Evolutionary conservation across 2,329 filamentous ascomycete genomes (phyloP).

Genomic region (Ascochyta viciae-villosae): DNA sequence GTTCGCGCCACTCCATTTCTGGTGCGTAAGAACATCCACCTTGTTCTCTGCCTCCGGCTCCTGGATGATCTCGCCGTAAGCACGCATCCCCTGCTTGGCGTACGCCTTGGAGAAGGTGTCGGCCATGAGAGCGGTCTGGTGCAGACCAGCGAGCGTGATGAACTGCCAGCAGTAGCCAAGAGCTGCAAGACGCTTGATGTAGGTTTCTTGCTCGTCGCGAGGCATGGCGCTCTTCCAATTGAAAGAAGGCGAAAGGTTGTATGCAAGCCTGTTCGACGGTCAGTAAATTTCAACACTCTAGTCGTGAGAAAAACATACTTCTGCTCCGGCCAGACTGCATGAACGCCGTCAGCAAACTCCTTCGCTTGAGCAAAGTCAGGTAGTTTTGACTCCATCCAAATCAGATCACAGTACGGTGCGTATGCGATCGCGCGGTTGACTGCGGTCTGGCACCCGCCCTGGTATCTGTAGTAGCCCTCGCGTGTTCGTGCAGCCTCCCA

Average conservation of each 20-base stretch:
- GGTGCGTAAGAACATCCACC: slow-evolving; percentile 96
- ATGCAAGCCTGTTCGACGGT: slow-evolving; percentile 72
- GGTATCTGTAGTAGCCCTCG: slow-evolving; percentile 93
- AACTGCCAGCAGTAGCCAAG: slow-evolving; percentile 99
- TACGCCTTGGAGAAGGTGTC: slow-evolving; percentile 88
- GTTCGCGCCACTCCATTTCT: slow-evolving; percentile 97
- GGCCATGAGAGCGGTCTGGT: slow-evolving; percentile 92
- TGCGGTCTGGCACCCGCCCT: slow-evolving; percentile 89
- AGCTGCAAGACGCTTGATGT: slow-evolving; percentile 84
- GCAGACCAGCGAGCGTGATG: slow-evolving; percentile 97
- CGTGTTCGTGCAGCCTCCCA: slow-evolving; percentile 94
- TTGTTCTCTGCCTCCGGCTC: slow-evolving; percentile 93
- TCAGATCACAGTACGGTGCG: slow-evolving; percentile 90
- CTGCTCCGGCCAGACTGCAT: slow-evolving; percentile 93
- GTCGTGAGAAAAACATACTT: slow-evolving; percentile 68
- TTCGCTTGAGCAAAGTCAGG: slow-evolving; percentile 90
- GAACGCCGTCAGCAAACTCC: slow-evolving; percentile 92
- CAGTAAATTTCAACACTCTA: background rate
- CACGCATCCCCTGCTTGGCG: slow-evolving; percentile 84
- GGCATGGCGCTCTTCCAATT: slow-evolving; percentile 99
- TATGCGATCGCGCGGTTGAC: slow-evolving; percentile 91
- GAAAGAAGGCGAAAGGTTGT: slow-evolving; percentile 98
- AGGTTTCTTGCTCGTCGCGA: slow-evolving; percentile 91
- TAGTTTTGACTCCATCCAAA: slow-evolving; percentile 99
- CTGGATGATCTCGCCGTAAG: slow-evolving; percentile 96